Evolutionary conservation across 2,329 filamentous ascomycete species (phyloP), one percentile per base, ranked within the genome.

Genomic region (Alternaria tenuissima): DNA sequence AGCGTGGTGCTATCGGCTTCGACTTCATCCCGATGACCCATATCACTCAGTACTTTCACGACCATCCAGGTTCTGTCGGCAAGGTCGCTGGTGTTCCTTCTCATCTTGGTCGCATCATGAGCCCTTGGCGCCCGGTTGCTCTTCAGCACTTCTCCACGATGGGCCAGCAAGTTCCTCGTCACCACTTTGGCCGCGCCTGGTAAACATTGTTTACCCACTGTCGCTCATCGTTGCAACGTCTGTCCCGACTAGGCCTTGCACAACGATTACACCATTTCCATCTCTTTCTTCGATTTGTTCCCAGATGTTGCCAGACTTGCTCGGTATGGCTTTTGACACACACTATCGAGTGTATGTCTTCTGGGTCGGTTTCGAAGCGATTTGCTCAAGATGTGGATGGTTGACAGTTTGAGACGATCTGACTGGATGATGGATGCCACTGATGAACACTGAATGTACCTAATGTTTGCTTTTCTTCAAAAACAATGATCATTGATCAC

Each of bases 21-120:
- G 62, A 72, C 30, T 65, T 65, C 51, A 76, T 76, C 36, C 72
- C 74, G 16, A 57, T 69, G 55, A 65, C 64, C 9, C 65, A 67
- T 18, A 55, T 72, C 30, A 55, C 59, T 1, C 64, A 67, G 51
- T 71, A 72, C 56, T 64, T 72, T 36, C 41, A 64, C 5, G 61
- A 69, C 41, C 60, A 60, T 5, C 41, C 63, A 14, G 28, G 55
- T 24, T 62, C 70, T 16, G 46, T 57, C 43, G 49, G 51, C 56
- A 59, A 34, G 20, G 46, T 53, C 38, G 42, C 55, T 34, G 61
- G 55, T 26, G 66, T 62, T 42, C 59, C 65, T 1, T 61, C 61
- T 61, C 63, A 59, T 38, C 46, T 58, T 49, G 22, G 60, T 42
- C 63, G 65, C 20, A 32, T 54, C 44, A 8, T 42, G 39, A 42